phyloP scores from a whole-genome alignment of 257 asterid genomes.

The Jacaranda copaia region DNA sequence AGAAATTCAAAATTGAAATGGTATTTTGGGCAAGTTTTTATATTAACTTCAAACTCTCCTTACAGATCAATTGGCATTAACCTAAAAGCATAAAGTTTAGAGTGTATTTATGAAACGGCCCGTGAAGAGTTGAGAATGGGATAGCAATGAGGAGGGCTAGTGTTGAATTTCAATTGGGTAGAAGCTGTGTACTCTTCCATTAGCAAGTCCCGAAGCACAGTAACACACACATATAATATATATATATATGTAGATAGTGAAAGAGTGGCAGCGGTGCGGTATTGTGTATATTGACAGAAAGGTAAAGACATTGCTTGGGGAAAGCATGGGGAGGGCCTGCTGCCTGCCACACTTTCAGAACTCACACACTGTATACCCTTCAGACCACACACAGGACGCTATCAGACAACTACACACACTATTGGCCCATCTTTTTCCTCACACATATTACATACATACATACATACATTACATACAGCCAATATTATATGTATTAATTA shows the following conservation, averaged over 20 bases:
- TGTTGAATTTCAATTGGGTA: background rate
- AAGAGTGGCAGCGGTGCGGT: background rate
- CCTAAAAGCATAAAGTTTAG: background rate
- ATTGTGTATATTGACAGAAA: constrained; percentile 41
- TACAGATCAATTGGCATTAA: too few species aligned
- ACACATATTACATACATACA: background rate
- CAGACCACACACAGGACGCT: background rate
- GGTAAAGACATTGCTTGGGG: constrained; percentile 49
- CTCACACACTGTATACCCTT: background rate
- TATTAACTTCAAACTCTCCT: too few species aligned
- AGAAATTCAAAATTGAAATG: too few species aligned
- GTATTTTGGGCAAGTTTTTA: too few species aligned
- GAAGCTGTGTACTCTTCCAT: constrained; percentile 7
- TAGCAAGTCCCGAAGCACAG: constrained; percentile 13
- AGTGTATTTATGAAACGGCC: background rate
- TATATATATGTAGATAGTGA: background rate
- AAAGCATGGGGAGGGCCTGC: constrained; percentile 51
- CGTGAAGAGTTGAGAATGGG: constrained; percentile 10
- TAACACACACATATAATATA: background rate
- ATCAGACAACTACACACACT: constrained; percentile 31
- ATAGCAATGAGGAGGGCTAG: background rate
- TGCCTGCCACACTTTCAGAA: constrained; percentile 27
- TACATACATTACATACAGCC: background rate
- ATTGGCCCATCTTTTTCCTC: constrained; percentile 38
- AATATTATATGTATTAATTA: too few species aligned